Evolutionary conservation across 2,329 filamentous ascomycete genomes (phyloP).

Genomic region (Colletotrichum sp.): DNA sequence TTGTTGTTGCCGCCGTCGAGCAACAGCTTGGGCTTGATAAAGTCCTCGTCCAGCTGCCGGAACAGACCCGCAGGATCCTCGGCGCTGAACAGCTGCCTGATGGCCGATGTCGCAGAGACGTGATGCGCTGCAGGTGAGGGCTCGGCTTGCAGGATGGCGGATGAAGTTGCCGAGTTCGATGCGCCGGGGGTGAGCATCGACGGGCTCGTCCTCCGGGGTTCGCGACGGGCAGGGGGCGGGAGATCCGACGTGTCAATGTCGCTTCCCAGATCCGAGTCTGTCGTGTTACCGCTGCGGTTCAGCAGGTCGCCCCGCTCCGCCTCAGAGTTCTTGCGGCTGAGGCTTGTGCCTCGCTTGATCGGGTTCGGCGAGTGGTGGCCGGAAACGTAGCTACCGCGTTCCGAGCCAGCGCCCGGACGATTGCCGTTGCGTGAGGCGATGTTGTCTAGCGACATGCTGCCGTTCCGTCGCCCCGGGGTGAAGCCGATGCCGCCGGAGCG

Average conservation of each 20-base stretch:
- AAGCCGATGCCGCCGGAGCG: slow-evolving; percentile 82
- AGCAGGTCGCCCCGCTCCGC: slow-evolving; percentile 63
- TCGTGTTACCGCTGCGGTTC: slow-evolving; percentile 47
- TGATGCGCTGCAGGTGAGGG: slow-evolving; percentile 34
- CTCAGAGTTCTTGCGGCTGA: slow-evolving; percentile 58
- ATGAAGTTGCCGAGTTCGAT: slow-evolving; percentile 19
- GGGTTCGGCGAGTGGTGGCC: slow-evolving; percentile 56
- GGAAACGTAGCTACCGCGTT: slow-evolving; percentile 54
- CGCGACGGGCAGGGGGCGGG: slow-evolving; percentile 61
- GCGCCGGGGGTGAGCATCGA: slow-evolving; percentile 27
- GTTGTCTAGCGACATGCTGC: slow-evolving; percentile 62
- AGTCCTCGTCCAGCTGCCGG: slow-evolving; percentile 91
- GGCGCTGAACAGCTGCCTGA: slow-evolving; percentile 80
- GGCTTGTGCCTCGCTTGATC: slow-evolving; percentile 47
- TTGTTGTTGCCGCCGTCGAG: slow-evolving; percentile 67
- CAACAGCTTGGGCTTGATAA: slow-evolving; percentile 89
- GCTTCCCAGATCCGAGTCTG: slow-evolving; percentile 65
- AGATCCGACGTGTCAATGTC: slow-evolving; percentile 72
- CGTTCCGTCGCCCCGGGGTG: slow-evolving; percentile 66
- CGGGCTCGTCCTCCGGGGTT: slow-evolving; percentile 44
- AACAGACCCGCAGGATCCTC: slow-evolving; percentile 93
- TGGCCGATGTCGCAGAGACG: slow-evolving; percentile 76
- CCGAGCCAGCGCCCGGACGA: not conserved
- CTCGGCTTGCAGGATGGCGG: slow-evolving; percentile 20
- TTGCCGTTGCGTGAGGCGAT: slow-evolving; percentile 39